phyloP scores from a whole-genome alignment of 257 asterid genomes.

The Salvia splendens region DNA sequence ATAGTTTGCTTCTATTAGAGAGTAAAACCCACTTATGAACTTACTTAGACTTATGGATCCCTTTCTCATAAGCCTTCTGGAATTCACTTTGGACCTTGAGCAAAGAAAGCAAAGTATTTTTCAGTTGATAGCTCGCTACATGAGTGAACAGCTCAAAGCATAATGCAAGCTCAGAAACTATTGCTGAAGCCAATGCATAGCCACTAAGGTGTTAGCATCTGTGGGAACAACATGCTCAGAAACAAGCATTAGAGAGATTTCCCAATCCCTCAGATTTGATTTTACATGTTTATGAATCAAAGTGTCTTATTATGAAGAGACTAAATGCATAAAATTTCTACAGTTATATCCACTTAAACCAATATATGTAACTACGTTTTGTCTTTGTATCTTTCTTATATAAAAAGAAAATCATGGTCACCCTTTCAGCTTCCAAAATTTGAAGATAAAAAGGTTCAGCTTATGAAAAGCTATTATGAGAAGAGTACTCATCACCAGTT shows the following conservation, averaged over 20 bases:
- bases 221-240: neutral
- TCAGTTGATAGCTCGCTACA: conserved; percentile 29
- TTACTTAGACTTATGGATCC: conserved; percentile 94
- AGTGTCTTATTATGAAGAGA: conserved; percentile 2
- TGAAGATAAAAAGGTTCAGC: conserved; percentile 13
- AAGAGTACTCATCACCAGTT: conserved; percentile 16
- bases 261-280: neutral
- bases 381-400: neutral
- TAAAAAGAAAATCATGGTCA: neutral
- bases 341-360: conserved; percentile 3
- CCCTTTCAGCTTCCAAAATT: conserved; percentile 25
- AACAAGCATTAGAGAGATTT: neutral
- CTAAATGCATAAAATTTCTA: neutral
- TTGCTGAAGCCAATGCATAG: conserved; percentile 8
- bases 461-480: neutral
- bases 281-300: neutral
- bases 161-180: conserved; percentile 9
- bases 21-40: conserved; percentile 34
- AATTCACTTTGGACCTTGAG: conserved; percentile 93
- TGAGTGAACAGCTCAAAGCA: conserved; percentile 10
- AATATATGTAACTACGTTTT: neutral
- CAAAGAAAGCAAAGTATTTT: conserved; percentile 31
- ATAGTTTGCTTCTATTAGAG: conserved; percentile 5
- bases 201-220: neutral
- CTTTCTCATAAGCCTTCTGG: conserved; percentile 98